Percentiles rank a stretch among this genome's conserved stretches.
These are phyloP conservation scores for Tuber borchii DNA, from an alignment of 495 filamentous ascomycete species.

Conservation along the genomic window DNA sequence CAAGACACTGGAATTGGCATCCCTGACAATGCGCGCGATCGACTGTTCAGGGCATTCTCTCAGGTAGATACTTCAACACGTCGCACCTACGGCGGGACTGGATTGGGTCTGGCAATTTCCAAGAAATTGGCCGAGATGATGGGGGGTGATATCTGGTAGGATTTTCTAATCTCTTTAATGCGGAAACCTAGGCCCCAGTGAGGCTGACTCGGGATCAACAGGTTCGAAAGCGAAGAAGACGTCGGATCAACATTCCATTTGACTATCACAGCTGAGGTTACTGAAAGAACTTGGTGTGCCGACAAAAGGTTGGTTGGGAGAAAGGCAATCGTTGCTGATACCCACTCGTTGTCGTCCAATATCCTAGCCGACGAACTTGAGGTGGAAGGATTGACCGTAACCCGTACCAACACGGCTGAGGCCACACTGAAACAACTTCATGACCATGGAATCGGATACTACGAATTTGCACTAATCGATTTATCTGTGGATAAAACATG, in stretches of 20 bases:
- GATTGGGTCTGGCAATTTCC: constrained; percentile 39
- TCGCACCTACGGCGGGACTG: constrained; percentile 41
- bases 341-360: constrained; percentile 39
- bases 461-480: constrained; percentile 38
- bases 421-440: constrained; percentile 25
- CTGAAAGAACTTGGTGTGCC: constrained; percentile 25
- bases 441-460: constrained; percentile 25
- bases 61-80: constrained; percentile 41
- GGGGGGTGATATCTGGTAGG: constrained; percentile 41
- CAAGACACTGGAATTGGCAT: constrained; percentile 42
- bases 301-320: constrained; percentile 38
- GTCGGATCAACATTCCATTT: constrained; percentile 38
- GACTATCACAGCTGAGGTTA: constrained; percentile 33
- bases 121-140: constrained; percentile 43
- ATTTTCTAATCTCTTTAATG: not conserved
- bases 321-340: constrained; percentile 36
- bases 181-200: not conserved
- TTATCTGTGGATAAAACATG: constrained; percentile 39
- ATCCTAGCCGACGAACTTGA: constrained; percentile 41
- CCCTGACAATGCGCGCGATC: constrained; percentile 34
- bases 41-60: constrained; percentile 40
- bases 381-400: constrained; percentile 36
- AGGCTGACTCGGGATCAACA: constrained; percentile 19
- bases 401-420: constrained; percentile 23
- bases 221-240: constrained; percentile 41